Evolutionary conservation across 1,139 yeast genomes (phyloP).

Genomic region (Suhomyces anneliseae): DNA sequence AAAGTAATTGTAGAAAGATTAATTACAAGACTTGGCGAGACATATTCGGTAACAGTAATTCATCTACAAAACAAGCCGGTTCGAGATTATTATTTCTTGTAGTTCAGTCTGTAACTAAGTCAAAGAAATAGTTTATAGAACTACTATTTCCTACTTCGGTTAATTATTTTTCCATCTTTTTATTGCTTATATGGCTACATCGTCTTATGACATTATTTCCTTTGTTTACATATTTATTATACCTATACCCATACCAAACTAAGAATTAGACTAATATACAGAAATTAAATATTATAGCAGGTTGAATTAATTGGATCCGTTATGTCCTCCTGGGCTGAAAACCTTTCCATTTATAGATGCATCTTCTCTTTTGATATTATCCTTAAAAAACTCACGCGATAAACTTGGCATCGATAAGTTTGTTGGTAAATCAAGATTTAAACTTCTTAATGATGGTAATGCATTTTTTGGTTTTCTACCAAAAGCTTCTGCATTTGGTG

Average conservation of each 20-base stretch:
- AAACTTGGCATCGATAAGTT: slow-evolving; percentile 31
- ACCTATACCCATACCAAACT: not conserved
- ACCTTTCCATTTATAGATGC: slow-evolving; percentile 8
- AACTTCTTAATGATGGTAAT: slow-evolving; percentile 51
- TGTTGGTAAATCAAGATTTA: slow-evolving; percentile 50
- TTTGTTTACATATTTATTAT: not conserved
- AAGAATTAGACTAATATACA: not conserved
- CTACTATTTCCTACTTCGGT: no score
- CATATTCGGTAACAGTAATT: no score
- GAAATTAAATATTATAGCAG: not conserved
- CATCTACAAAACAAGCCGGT: no score
- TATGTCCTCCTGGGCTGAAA: slow-evolving; percentile 1
- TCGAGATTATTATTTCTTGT: no score
- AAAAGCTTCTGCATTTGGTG: slow-evolving; percentile 10
- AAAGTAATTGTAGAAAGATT: no score
- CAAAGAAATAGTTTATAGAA: no score
- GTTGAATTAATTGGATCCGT: not conserved
- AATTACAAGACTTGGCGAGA: no score
- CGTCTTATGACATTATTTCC: not conserved
- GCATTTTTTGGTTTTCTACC: slow-evolving; percentile 25
- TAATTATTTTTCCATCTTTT: no score
- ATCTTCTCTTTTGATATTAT: slow-evolving; percentile 7
- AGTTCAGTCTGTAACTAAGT: no score
- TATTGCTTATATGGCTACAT: no score
- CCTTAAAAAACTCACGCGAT: slow-evolving; percentile 10